Percentiles rank a stretch among this genome's conserved stretches.
These are phyloP conservation scores for Globisporangium echinulatum DNA, from an alignment of 352 stramenopile species.

Conservation along the genomic window DNA sequence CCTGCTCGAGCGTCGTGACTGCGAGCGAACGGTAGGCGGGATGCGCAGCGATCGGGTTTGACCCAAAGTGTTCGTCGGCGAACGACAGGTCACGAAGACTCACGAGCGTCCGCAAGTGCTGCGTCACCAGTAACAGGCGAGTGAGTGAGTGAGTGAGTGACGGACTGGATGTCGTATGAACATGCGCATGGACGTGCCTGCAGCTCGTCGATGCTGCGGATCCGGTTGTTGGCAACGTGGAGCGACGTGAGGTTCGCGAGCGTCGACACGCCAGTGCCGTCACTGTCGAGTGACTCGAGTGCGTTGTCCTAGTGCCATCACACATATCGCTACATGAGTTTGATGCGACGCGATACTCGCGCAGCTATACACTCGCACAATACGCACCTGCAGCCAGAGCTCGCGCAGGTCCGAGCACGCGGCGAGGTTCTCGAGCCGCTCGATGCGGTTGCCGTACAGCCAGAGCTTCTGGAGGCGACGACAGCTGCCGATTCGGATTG, in stretches of 20 bases:
- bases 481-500: conserved; percentile 20
- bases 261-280: conserved; percentile 37
- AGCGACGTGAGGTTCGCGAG: conserved; percentile 71
- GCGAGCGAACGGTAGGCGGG: conserved; percentile 69
- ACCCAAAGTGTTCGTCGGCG: conserved; percentile 78
- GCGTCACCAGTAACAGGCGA: background rate
- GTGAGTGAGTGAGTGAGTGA: no score
- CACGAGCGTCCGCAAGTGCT: conserved; percentile 50
- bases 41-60: conserved; percentile 59
- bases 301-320: conserved; percentile 40
- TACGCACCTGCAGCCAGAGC: conserved; percentile 65
- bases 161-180: background rate
- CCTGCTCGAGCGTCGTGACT: conserved; percentile 59
- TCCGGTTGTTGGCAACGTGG: conserved; percentile 66
- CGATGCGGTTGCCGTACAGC: conserved; percentile 70
- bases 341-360: background rate
- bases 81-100: conserved; percentile 55
- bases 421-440: conserved; percentile 49
- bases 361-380: background rate
- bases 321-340: background rate
- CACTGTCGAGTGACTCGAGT: conserved; percentile 32
- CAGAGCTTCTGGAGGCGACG: conserved; percentile 70
- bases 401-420: conserved; percentile 68
- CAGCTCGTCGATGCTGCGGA: conserved; percentile 67
- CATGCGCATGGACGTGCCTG: conserved; percentile 9